Evolutionary conservation across 176 grass and related monocot genomes (phyloP), one percentile per base, ranked within the genome.

Genomic region (Poa annua): DNA sequence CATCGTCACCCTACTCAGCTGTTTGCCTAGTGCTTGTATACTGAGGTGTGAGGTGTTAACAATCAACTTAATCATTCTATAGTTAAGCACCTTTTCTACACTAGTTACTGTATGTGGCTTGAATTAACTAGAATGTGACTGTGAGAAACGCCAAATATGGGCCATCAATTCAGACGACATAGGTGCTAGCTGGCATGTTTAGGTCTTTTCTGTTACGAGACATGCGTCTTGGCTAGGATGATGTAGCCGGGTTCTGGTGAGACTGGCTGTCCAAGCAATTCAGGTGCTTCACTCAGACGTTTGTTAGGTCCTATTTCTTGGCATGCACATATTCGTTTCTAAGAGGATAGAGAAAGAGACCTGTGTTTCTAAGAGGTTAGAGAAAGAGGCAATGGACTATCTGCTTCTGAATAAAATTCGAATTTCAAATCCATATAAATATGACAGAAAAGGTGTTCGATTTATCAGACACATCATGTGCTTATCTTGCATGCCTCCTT

Each of bases 401-500:
- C 36, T 53, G 1, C 22, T 82, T 57, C 22, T 73, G 66, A 59
- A 83, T 79, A 78, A 0, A 61, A 74, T 60, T 79, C 8, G 8
- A 75, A 79, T 36, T 82, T 81, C 55, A 3, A 17, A 54, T 17
- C 15, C 8, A 49, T 86, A 64, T 71, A 86, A 72, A 47, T 69
- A 82, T 24, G 75, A 73, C 39, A 21, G 48, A 72, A 49, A 86
- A 78, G 14, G 19, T 63, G 14, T 82, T 49, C 13, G 34, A 57
- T 66, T 85, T 55, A 19, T 42, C 2, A 52, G 66, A 68, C 84
- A 90, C 48, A 16, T 26, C 88, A 90, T 90, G 84, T 90, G 80
- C 80, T 70, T 44, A 84, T 52, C 80, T 83, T 83, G 53, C 54
- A 34, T 84, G 61, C 42, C 73, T 80, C 61, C 70, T 84, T 80